Base-by-base conservation (phyloP, 2,329 filamentous ascomycete genomes). In the Plenodomus biglobosus region DNA sequence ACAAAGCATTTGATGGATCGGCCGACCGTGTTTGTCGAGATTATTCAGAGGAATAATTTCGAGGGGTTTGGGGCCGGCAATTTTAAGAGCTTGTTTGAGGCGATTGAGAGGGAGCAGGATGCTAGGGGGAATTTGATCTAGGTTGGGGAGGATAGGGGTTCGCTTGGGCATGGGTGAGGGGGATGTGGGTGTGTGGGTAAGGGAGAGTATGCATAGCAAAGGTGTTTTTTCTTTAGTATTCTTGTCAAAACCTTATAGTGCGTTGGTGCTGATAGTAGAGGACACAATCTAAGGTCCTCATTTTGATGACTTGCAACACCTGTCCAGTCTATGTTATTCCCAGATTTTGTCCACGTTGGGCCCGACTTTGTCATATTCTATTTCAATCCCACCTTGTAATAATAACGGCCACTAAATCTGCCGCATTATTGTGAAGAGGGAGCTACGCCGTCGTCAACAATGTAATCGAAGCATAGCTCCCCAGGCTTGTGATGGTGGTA, bases 11-110 rank as follows among this genome's bases (percentile, higher is more conserved):
- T 96, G 59, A 89, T 96, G 86, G 92, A 96, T 73, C 85, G 92
- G 11, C 92, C 92, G 19, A 96, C 92, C 3, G 92, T 96, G 21
- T 96, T 96, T 69, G 85, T 96, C 55, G 92, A 96, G 81, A 95
- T 96, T 62, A 96, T 96, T 63, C 91, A 96, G 78, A 79, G 92
- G 48, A 86, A 95, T 62, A 85, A 90, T 56, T 96, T 96, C 71
- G 85, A 88, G 24, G 92, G 92, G 0, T 96, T 96, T 62, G 92
- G 92, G 3, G 92, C 92, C 0, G 92, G 92, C 1, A 97, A 96
- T 73, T 96, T 96, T 77, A 80, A 81, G 27, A 84, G 83, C 69
- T 77, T 84, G 72, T 84, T 81, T 66, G 82, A 81, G 3, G 79
- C 75, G 1, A 84, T 85, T 64, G 82, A 84, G 13, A 80, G 79